Base-by-base conservation (phyloP, 2,329 filamentous ascomycete species). In the Talaromyces sp. region DNA sequence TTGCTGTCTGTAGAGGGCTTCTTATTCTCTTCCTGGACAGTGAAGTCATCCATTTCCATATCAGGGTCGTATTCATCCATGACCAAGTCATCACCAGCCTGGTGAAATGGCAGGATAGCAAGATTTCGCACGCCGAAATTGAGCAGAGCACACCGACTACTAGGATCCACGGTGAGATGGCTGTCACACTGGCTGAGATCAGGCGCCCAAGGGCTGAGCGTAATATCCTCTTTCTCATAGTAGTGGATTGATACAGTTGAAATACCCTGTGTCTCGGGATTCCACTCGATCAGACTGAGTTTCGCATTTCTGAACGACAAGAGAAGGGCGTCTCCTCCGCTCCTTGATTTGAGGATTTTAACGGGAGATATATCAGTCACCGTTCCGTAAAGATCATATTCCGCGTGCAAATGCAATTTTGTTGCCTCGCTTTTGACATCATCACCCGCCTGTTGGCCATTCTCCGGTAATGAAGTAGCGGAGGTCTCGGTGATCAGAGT, bases 241-340 rank as follows among this genome's bases (percentile, higher is more conserved):
- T 93, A 98, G 81, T 99, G 95, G 72, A 99, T 94, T 61, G 94
- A 98, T 68, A 95, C 87, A 62, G 94, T 98, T 71, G 90, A 89
- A 71, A 98, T 88, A 61, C 87, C 86, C 77, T 91, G 85, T 70
- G 87, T 88, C 75, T 90, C 88, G 8, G 92, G 88, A 75, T 98
- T 92, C 95, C 95, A 99, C 80, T 97, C 92, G 64, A 97, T 85
- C 77, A 99, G 83, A 77, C 91, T 96, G 74, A 98, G 85, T 80
- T 97, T 97, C 49, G 95, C 95, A 79, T 97, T 93, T 74, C 91
- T 90, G 79, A 94, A 91, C 0, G 92, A 90, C 65, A 98, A 78
- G 64, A 99, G 82, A 64, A 99, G 83, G 56, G 90, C 90, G 68
- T 97, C 92, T 65, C 91, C 93, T 19, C 91, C 92, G 25, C 91